Evolutionary conservation across 805 yeast species (phyloP), one percentile per base, ranked within the genome.

Genomic region (Ascoidea asiatica): DNA sequence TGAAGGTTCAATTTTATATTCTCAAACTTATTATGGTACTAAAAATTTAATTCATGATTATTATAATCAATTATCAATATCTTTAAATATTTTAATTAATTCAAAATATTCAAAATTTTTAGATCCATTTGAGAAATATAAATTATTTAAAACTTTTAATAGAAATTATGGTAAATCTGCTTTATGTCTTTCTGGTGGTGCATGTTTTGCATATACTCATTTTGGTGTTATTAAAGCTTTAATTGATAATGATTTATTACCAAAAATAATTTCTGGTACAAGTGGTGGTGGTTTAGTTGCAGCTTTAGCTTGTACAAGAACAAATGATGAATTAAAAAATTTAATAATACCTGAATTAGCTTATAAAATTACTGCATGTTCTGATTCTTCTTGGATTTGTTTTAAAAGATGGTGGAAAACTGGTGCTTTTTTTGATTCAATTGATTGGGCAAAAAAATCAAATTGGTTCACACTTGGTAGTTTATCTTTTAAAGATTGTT

Each of bases 201-300:
- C 88, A 1, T 73, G 83, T 23, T 84, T 83, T 58, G 76, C 89
- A 1, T 79, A 81, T 52, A 75, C 79, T 29, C 94, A 83, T 59
- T 79, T 81, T 60, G 94, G 94, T 2, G 74, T 83, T 2, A 69
- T 82, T 21, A 79, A 78, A 50, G 89, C 88, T 0, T 59, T 84
- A 37, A 60, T 82, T 4, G 88, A 84, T 47, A 72, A 73, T 46
- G 81, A 79, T 56, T 60, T 74, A 42, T 61, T 83, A 43, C 94
- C 94, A 1, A 66, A 67, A 4, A 79, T 83, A 36, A 65, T 84
- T 6, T 73, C 84, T 35, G 94, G 94, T 1, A 83, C 92, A 0
- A 77, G 86, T 0, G 90, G 92, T 1, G 94, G 94, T 15, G 90
- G 88, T 1, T 61, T 81, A 11, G 75, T 82, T 13, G 89, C 92